Conservation (phyloP, 2,329 filamentous ascomycete genomes). For the Pseudocercospora cruenta region DNA sequence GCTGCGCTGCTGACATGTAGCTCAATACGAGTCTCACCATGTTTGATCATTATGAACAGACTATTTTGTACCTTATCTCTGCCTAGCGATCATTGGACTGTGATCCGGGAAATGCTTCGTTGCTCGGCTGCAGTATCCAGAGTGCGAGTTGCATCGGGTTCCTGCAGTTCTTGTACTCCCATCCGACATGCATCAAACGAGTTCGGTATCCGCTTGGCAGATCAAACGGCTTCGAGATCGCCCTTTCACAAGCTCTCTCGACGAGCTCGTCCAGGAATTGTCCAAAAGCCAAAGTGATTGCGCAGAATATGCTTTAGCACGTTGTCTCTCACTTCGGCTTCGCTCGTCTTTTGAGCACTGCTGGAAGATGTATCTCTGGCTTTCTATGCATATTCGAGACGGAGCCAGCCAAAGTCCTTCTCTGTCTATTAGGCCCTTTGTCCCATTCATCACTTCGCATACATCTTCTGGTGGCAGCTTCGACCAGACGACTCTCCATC, state of each 20-base stretch:
- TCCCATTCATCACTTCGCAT: neutral
- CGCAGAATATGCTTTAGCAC: neutral
- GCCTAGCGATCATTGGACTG: neutral
- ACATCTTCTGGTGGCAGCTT: neutral
- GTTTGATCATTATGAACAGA: neutral
- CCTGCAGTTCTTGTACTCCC: neutral
- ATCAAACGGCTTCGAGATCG: neutral
- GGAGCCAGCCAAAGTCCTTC: neutral
- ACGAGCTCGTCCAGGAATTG: neutral
- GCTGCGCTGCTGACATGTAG: conserved; percentile 3
- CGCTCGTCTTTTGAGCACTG: neutral
- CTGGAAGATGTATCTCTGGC: neutral
- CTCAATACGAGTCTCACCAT: neutral
- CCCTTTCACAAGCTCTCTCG: neutral
- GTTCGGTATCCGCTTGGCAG: neutral
- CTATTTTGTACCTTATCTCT: neutral
- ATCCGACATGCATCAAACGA: neutral
- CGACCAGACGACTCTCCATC: neutral
- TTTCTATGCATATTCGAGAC: conserved; percentile 2
- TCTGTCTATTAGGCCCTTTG: neutral
- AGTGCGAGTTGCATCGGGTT: neutral
- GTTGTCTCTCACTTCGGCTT: neutral
- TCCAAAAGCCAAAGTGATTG: neutral
- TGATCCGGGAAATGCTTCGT: neutral
- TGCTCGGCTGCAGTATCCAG: neutral